Base-by-base conservation (phyloP, 345 rosid genomes). In the Pistacia vera region DNA sequence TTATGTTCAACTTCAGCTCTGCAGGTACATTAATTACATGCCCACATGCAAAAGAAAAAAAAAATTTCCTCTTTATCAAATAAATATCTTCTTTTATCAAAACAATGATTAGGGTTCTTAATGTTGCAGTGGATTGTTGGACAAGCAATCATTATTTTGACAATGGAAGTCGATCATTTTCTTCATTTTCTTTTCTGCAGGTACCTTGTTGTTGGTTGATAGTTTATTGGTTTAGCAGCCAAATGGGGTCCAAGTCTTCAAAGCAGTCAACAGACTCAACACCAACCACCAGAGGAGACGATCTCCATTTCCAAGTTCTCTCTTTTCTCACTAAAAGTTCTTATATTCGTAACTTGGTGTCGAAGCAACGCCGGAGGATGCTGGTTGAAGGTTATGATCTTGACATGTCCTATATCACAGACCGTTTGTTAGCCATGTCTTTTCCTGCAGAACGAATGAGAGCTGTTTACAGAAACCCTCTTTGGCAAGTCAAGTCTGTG, bases 401-500 rank as follows among this genome's bases (percentile, higher is more conserved):
- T 16, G 99, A 95, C 80, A 95, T 95, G 99, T 92, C 99, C 2
- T 93, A 92, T 57, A 95, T 93, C 66, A 86, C 97, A 0, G 93
- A 88, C 63, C 85, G 78, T 66, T 17, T 95, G 28, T 79, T 95
- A 69, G 98, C 97, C 10, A 95, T 95, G 98, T 93, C 97, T 0
- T 93, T 95, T 75, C 99, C 98, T 13, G 93, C 97, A 1, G 93
- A 95, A 80, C 86, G 89, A 28, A 90, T 95, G 98, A 82, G 93
- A 51, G 96, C 97, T 0, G 81, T 95, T 83, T 92, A 93, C 69
- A 86, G 98, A 28, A 95, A 95, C 77, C 99, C 99, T 68, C 86
- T 95, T 17, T 95, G 99, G 98, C 98, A 95, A 88, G 99, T 95
- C 77, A 90, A 90, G 83, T 88, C 94, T 33, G 99, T 93, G 63